Percentiles rank a stretch among this genome's conserved stretches.
Conservation (phyloP, 345 rosid species). For the Gossypium turneri region DNA sequence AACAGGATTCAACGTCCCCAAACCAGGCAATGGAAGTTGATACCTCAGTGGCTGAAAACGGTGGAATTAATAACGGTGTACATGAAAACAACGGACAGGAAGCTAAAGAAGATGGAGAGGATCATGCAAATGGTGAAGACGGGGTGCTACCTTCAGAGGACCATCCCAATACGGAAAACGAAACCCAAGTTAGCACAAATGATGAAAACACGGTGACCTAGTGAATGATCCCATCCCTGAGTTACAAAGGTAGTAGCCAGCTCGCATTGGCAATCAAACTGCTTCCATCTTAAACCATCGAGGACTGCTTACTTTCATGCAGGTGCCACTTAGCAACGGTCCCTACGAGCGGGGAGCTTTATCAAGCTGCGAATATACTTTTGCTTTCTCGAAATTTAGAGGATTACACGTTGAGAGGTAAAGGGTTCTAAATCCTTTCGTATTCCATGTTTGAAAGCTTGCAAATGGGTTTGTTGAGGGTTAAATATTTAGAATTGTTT, state of each 20-base stretch:
- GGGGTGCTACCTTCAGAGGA: conserved; percentile 21
- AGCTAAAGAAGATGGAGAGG: conserved; percentile 9
- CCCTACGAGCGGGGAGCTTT: neutral
- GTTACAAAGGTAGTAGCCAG: neutral
- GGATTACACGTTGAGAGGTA: neutral
- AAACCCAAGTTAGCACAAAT: neutral
- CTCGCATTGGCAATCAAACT: neutral
- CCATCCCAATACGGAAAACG: neutral
- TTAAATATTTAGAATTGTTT: no score
- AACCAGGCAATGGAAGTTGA: conserved; percentile 34
- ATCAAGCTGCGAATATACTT: neutral
- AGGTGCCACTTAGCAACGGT: no score
- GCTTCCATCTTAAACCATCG: neutral
- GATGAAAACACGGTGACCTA: neutral
- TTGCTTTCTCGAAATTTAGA: neutral
- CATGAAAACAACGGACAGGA: conserved; percentile 21
- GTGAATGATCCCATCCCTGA: neutral
- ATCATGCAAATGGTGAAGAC: conserved; percentile 20
- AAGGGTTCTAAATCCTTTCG: no score
- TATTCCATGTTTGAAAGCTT: neutral
- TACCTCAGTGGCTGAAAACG: conserved; percentile 29
- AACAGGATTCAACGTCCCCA: conserved; percentile 16
- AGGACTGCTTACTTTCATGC: neutral
- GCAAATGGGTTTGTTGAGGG: neutral
- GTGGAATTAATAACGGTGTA: neutral